These are phyloP conservation scores for Solanum appendiculatum DNA, from an alignment of 257 asterid genomes.

Conservation along the genomic window DNA sequence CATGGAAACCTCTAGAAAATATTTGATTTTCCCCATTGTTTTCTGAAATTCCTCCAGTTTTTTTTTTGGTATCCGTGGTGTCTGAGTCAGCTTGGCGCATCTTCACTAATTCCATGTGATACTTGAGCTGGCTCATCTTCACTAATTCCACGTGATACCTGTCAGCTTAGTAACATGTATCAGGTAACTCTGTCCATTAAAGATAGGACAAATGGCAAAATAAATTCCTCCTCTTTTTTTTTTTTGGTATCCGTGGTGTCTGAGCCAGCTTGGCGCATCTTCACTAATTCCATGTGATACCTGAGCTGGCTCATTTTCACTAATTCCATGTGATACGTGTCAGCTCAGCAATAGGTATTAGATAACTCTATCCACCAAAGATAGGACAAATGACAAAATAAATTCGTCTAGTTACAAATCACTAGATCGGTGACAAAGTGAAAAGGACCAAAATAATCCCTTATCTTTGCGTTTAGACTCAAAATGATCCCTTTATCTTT, in stretches of 20 bases:
- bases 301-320: no score
- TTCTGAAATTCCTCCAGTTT: not conserved
- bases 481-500: not conserved
- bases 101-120: not conserved
- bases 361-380: not conserved
- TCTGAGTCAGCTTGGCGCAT: not conserved
- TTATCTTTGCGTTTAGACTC: not conserved
- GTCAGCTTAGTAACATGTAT: no score
- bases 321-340: not conserved
- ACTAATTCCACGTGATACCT: no score
- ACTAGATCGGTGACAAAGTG: not conserved
- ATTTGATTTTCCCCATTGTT: not conserved
- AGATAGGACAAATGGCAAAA: no score
- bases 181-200: no score
- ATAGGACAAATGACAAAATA: not conserved
- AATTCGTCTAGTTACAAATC: not conserved
- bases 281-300: no score
- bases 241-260: no score
- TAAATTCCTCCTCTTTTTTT: no score
- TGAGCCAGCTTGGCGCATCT: no score
- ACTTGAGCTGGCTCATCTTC: not conserved
- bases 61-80: not conserved
- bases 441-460: not conserved
- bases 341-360: accelerated
- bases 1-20: not conserved